Evolutionary conservation across 768 basidiomycete genomes (phyloP).

Genomic region (Boletus speciosus): DNA sequence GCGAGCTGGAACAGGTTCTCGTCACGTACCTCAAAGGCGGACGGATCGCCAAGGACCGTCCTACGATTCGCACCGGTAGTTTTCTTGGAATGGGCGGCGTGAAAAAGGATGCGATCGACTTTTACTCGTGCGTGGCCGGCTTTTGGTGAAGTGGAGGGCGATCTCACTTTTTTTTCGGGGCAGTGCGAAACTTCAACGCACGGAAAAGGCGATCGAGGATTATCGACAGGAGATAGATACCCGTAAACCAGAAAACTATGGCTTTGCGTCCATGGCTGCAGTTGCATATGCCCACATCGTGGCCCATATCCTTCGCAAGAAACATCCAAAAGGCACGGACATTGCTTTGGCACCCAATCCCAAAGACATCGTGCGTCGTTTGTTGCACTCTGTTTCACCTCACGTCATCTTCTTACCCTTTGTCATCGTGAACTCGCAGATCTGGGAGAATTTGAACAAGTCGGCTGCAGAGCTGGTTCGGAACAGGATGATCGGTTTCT

Average conservation of each 20-base stretch:
- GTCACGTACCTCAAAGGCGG: slow-evolving; percentile 89
- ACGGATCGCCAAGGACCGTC: slow-evolving; percentile 73
- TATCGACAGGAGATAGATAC: slow-evolving; percentile 69
- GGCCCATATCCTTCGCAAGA: slow-evolving; percentile 63
- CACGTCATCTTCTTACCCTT: neutral
- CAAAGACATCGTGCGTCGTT: slow-evolving; percentile 69
- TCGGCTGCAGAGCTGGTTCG: slow-evolving; percentile 61
- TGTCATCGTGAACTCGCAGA: slow-evolving; percentile 36
- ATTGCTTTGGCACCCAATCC: slow-evolving; percentile 83
- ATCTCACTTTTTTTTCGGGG: slow-evolving; percentile 6
- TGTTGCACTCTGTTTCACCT: neutral
- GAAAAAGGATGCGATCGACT: slow-evolving; percentile 90
- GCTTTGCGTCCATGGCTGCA: slow-evolving; percentile 87
- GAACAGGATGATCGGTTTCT: slow-evolving; percentile 72
- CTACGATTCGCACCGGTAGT: slow-evolving; percentile 75
- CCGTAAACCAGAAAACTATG: slow-evolving; percentile 83
- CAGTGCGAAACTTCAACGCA: slow-evolving; percentile 49
- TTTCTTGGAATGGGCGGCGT: slow-evolving; percentile 79
- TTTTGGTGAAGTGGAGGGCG: neutral
- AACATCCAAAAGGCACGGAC: slow-evolving; percentile 68
- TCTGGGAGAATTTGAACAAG: slow-evolving; percentile 89
- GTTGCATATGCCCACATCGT: slow-evolving; percentile 87
- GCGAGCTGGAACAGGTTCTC: slow-evolving; percentile 83
- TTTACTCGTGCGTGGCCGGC: slow-evolving; percentile 67
- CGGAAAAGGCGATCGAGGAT: slow-evolving; percentile 71